Evolutionary conservation across 169 alveolate genomes (phyloP), one percentile per base, ranked within the genome.

Genomic region (Babesia sp.): DNA sequence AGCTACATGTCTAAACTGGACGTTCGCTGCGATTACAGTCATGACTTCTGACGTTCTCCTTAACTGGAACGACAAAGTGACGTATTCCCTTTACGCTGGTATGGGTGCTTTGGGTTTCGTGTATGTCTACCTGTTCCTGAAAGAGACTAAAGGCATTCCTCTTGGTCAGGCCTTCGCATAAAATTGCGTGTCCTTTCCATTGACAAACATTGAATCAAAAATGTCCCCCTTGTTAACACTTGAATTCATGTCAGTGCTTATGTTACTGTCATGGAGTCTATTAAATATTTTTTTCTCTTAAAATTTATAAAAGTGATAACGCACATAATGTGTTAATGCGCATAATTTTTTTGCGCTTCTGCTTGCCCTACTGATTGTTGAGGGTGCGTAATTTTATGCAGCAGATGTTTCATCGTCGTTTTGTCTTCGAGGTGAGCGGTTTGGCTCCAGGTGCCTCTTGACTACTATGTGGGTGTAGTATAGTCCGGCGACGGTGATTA

Each of bases 141-240:
- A 80, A 84, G 96, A 92, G 66, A 91, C 96, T 0, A 91, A 85
- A 44, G 96, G 95, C 8, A 63, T 78, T 12, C 89, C 90, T 12
- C 77, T 83, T n/a, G 93, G 93, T n/a, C 70, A 81, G 51, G 89
- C 89, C 16, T 81, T 41, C 72, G 66, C 66, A 20, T 69, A 56
- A 55, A 11, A 12, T 20, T 9, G 39, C 63, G 37, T 44, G 37
- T n/a, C n/a, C n/a, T n/a, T n/a, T n/a, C n/a, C n/a, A n/a, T n/a
- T n/a, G n/a, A n/a, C n/a, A n/a, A n/a, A n/a, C n/a, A n/a, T n/a
- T n/a, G n/a, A n/a, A n/a, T n/a, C n/a, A n/a, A n/a, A n/a, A n/a
- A n/a, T n/a, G n/a, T n/a, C n/a, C n/a, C n/a, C n/a, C n/a, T n/a
- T n/a, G n/a, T n/a, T n/a, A n/a, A n/a, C n/a, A n/a, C n/a, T n/a